These are phyloP conservation scores for Linnemannia elongata DNA, from an alignment of 192 early-diverging fungal genomes.

Conservation along the genomic window DNA sequence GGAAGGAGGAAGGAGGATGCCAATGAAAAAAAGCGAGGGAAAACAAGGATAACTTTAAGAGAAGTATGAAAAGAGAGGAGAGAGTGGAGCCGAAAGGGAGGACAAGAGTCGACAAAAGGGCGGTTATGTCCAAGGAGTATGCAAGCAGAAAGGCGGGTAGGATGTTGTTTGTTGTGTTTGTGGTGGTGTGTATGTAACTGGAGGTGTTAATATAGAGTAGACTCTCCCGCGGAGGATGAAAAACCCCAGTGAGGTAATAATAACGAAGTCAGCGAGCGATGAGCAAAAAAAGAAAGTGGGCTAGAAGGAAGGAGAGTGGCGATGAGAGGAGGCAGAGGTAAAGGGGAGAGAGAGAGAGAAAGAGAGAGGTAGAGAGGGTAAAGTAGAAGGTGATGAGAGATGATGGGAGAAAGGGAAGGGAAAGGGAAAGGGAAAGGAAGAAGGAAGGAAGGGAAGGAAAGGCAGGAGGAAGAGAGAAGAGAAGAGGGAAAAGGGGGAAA, in stretches of 20 bases:
- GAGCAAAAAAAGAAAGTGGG: background rate
- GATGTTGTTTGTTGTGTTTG: no score
- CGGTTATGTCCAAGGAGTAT: no score
- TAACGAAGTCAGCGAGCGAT: background rate
- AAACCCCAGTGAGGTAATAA: conserved; percentile 1
- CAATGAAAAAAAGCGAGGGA: conserved; percentile 14
- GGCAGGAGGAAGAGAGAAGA: background rate
- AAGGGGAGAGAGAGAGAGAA: background rate
- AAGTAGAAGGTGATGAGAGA: background rate
- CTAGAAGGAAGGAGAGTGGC: background rate
- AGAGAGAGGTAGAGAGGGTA: background rate
- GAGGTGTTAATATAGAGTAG: no score
- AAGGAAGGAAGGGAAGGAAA: background rate
- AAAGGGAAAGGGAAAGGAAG: background rate
- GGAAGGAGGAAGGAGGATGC: background rate
- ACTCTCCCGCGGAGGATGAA: background rate
- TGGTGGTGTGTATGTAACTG: no score
- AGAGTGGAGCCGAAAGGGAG: background rate
- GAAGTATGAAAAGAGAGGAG: background rate
- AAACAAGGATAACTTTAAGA: background rate
- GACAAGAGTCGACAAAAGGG: no score
- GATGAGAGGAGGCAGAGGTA: background rate
- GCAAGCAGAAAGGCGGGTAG: no score
- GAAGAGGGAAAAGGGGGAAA: background rate
- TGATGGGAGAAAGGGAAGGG: background rate